Evolutionary conservation across 352 stramenopile genomes (phyloP).

Genomic region (Aphanomyces stellatus): DNA sequence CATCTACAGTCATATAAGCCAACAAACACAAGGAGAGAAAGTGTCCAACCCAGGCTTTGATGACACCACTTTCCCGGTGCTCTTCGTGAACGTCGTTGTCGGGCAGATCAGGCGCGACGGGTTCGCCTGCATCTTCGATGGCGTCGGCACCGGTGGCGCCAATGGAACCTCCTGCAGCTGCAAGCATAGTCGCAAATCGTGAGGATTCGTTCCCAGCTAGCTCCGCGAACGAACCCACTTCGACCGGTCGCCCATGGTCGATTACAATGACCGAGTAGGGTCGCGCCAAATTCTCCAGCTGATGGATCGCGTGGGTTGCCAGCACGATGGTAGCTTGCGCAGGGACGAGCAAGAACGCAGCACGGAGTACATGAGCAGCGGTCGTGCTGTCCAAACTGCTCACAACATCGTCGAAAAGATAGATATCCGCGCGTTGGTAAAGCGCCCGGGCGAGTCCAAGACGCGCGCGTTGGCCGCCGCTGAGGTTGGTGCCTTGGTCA

Average conservation of each 20-base stretch:
- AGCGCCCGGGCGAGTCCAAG: constrained; percentile 80
- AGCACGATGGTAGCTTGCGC: constrained; percentile 50
- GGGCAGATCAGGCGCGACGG: neutral
- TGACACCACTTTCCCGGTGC: constrained; percentile 44
- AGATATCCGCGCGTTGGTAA: constrained; percentile 56
- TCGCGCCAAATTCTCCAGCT: constrained; percentile 43
- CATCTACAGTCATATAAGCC: constrained; percentile 25
- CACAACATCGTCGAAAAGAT: constrained; percentile 85
- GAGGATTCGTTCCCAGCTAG: constrained; percentile 10
- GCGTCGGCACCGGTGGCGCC: neutral
- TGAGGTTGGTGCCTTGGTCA: constrained; percentile 79
- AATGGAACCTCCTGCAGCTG: neutral
- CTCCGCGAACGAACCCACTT: constrained; percentile 29
- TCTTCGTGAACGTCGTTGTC: constrained; percentile 31
- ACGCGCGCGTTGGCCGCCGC: constrained; percentile 69
- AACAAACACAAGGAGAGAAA: neutral
- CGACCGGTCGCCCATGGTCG: constrained; percentile 40
- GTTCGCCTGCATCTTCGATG: neutral
- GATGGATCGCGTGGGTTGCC: constrained; percentile 64
- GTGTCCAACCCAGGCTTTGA: constrained; percentile 26
- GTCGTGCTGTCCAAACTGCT: constrained; percentile 69
- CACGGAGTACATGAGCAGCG: constrained; percentile 36
- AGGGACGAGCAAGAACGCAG: constrained; percentile 47
- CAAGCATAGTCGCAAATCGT: neutral
- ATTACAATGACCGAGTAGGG: constrained; percentile 44